Evolutionary conservation across 1,284 basidiomycete species (phyloP).

Genomic region (Amylostereum chailletii): DNA sequence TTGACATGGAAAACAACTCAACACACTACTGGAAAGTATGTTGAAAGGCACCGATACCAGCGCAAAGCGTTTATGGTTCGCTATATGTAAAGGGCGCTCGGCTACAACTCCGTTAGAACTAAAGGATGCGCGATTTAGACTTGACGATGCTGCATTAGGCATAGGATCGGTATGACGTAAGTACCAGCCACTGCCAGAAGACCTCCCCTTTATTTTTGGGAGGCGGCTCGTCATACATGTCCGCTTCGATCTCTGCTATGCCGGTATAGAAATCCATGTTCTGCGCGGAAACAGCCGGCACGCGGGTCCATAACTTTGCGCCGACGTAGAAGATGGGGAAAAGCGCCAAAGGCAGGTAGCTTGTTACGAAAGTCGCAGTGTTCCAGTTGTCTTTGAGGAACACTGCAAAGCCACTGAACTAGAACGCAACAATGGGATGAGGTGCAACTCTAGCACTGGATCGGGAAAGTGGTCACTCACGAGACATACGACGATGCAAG

Average conservation of each 20-base stretch:
- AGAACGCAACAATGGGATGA: slow-evolving; percentile 5
- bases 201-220: slow-evolving; percentile 59
- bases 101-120: too few species aligned
- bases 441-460: neutral
- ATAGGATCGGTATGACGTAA: neutral
- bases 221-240: slow-evolving; percentile 60
- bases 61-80: too few species aligned
- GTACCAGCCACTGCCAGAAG: slow-evolving; percentile 67
- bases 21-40: too few species aligned
- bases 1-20: too few species aligned
- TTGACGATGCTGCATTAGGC: neutral
- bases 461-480: slow-evolving; percentile 33
- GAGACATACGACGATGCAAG: slow-evolving; percentile 55
- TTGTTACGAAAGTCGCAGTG: slow-evolving; percentile 60
- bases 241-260: slow-evolving; percentile 66
- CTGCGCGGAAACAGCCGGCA: slow-evolving; percentile 33
- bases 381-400: slow-evolving; percentile 65
- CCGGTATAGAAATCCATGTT: slow-evolving; percentile 78
- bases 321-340: slow-evolving; percentile 71
- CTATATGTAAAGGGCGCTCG: too few species aligned
- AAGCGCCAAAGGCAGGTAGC: slow-evolving; percentile 64
- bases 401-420: slow-evolving; percentile 71
- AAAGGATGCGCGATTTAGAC: too few species aligned
- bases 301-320: slow-evolving; percentile 44
- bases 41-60: too few species aligned